Conservation (phyloP, 768 basidiomycete genomes). For the Naematelia encephala region DNA sequence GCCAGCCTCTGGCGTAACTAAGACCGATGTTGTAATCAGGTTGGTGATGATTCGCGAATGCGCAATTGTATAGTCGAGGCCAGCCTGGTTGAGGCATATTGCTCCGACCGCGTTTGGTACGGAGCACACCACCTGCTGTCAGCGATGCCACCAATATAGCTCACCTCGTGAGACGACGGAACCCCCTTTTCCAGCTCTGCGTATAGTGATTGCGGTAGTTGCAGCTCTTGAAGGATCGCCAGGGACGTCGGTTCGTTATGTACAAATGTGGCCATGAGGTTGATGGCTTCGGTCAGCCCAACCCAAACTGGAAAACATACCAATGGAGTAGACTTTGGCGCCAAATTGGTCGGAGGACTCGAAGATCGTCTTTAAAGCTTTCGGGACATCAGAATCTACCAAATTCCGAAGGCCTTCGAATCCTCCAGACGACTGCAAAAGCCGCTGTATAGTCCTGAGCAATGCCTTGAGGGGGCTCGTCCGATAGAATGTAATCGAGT, state of each 20-base stretch:
- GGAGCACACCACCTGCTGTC: conserved; percentile 74
- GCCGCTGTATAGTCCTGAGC: conserved; percentile 85
- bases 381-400: conserved; percentile 81
- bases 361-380: conserved; percentile 83
- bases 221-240: conserved; percentile 84
- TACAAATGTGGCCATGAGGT: conserved; percentile 92
- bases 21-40: conserved; percentile 71
- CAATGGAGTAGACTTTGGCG: conserved; percentile 75
- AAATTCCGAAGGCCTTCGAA: conserved; percentile 85
- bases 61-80: conserved; percentile 72
- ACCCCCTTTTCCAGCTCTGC: conserved; percentile 75
- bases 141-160: conserved; percentile 11
- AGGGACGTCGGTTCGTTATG: conserved; percentile 98
- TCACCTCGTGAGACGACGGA: conserved; percentile 82
- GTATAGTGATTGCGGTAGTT: conserved; percentile 85
- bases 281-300: conserved; percentile 62
- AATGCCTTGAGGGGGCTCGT: conserved; percentile 84
- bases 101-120: conserved; percentile 95
- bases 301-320: conserved; percentile 54
- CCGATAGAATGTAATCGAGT: conserved; percentile 68
- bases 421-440: conserved; percentile 94
- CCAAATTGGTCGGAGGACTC: conserved; percentile 79
- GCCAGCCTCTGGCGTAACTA: conserved; percentile 58
- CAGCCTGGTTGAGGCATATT: conserved; percentile 85
- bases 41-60: conserved; percentile 78